Conservation (phyloP, 495 filamentous ascomycete genomes). For the Podospora didyma region DNA sequence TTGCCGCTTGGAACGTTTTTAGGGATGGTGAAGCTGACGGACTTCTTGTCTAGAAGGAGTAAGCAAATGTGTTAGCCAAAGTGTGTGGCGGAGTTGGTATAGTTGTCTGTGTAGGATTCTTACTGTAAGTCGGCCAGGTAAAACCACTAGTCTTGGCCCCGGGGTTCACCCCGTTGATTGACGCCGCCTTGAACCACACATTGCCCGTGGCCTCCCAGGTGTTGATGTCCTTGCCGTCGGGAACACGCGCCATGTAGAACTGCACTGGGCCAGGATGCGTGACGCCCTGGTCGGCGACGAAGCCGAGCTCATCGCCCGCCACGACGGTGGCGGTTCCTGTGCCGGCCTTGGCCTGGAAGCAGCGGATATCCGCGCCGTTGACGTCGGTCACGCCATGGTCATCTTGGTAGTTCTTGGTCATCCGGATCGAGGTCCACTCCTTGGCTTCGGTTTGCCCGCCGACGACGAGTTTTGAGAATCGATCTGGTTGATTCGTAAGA, state of each 20-base stretch:
- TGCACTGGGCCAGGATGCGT: conserved; percentile 41
- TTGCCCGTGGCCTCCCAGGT: conserved; percentile 41
- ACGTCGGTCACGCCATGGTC: conserved; percentile 36
- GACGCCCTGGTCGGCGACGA: conserved; percentile 35
- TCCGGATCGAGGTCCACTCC: conserved; percentile 40
- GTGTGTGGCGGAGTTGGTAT: no score
- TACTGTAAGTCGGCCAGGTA: conserved; percentile 36
- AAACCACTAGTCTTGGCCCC: conserved; percentile 15
- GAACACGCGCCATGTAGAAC: conserved; percentile 46
- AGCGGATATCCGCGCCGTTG: conserved; percentile 36
- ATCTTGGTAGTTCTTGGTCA: conserved; percentile 46
- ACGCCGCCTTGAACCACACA: conserved; percentile 47
- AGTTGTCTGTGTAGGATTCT: no score
- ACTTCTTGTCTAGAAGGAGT: no score
- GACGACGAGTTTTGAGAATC: conserved; percentile 37
- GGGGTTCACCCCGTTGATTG: conserved; percentile 24
- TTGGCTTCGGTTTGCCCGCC: conserved; percentile 28
- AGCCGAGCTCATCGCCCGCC: conserved; percentile 35
- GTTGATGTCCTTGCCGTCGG: conserved; percentile 32
- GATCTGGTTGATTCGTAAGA: conserved; percentile 17
- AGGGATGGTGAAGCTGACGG: conserved; percentile 34
- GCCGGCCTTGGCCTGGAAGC: conserved; percentile 32
- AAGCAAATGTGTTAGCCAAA: no score
- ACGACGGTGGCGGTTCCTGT: conserved; percentile 28
- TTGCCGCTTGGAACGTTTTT: conserved; percentile 35